Conservation (phyloP, 176 grass and related monocot genomes). For the Stipa capillata region DNA sequence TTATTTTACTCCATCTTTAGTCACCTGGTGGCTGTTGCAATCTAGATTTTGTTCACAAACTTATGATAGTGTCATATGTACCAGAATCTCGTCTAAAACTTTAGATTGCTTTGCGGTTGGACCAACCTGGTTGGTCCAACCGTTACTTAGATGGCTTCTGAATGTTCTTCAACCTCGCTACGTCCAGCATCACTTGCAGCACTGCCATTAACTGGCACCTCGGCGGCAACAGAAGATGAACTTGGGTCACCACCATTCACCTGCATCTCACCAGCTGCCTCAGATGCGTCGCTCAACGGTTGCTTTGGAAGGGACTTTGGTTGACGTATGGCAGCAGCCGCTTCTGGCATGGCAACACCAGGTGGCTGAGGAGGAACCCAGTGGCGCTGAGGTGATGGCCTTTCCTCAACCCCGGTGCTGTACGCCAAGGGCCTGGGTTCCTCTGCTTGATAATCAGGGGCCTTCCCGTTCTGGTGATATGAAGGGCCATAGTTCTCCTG, state of each 20-base stretch:
- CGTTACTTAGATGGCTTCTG: constrained; percentile 19
- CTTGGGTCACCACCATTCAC: constrained; percentile 11
- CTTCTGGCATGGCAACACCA: constrained; percentile 57
- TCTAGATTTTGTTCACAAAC: not conserved
- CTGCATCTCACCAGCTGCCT: constrained; percentile 22
- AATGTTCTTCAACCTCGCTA: constrained; percentile 23
- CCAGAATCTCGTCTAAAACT: not conserved
- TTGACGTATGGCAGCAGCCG: constrained; percentile 54
- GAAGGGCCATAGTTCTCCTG: constrained; percentile 26
- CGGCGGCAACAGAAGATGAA: not conserved
- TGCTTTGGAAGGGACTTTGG: constrained; percentile 38
- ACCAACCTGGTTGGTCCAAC: too few species aligned
- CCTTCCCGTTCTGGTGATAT: constrained; percentile 49
- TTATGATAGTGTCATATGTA: not conserved
- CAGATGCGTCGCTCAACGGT: constrained; percentile 5
- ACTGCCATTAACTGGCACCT: constrained; percentile 8
- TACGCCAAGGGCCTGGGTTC: constrained; percentile 33
- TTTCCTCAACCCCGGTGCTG: constrained; percentile 20
- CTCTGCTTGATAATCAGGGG: constrained; percentile 23
- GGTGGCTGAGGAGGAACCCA: constrained; percentile 71
- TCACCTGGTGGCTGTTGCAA: not conserved
- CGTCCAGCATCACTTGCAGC: not conserved
- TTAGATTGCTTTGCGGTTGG: not conserved
- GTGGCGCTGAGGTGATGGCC: constrained; percentile 4
- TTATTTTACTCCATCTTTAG: not conserved